Conservation (phyloP, 129 eudicot genomes). For the Erigeron canadensis region DNA sequence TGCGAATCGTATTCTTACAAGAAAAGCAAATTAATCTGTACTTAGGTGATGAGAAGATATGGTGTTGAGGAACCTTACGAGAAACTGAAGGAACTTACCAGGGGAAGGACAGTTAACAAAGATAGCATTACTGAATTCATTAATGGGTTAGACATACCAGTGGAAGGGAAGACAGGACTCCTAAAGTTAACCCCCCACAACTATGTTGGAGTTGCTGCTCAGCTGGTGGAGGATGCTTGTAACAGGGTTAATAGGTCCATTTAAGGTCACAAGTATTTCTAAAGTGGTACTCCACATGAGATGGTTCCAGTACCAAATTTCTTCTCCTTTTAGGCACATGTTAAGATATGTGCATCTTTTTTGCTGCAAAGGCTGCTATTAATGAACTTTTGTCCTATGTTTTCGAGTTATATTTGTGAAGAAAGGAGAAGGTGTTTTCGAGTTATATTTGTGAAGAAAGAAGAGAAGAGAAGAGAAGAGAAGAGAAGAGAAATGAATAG, state of each 20-base stretch:
- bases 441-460: too few species aligned
- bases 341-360: neutral
- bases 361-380: slow-evolving; percentile 21
- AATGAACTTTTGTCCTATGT: neutral
- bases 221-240: slow-evolving; percentile 48
- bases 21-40: neutral
- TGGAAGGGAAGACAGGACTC: slow-evolving; percentile 62
- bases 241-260: slow-evolving; percentile 23
- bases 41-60: slow-evolving; percentile 91
- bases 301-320: neutral
- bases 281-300: slow-evolving; percentile 14
- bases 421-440: too few species aligned
- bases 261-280: neutral
- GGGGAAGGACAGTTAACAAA: slow-evolving; percentile 75
- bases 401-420: too few species aligned
- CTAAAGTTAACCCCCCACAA: slow-evolving; percentile 67
- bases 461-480: too few species aligned
- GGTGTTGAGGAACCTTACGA: slow-evolving; percentile 97
- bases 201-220: slow-evolving; percentile 79
- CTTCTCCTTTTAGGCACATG: neutral
- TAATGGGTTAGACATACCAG: slow-evolving; percentile 61
- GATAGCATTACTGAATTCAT: slow-evolving; percentile 74
- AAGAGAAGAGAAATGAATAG: too few species aligned
- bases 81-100: slow-evolving; percentile 89
- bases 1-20: neutral